Evolutionary conservation across 2,329 filamentous ascomycete species (phyloP), one percentile per base, ranked within the genome.

Genomic region (Diaporthe eres): DNA sequence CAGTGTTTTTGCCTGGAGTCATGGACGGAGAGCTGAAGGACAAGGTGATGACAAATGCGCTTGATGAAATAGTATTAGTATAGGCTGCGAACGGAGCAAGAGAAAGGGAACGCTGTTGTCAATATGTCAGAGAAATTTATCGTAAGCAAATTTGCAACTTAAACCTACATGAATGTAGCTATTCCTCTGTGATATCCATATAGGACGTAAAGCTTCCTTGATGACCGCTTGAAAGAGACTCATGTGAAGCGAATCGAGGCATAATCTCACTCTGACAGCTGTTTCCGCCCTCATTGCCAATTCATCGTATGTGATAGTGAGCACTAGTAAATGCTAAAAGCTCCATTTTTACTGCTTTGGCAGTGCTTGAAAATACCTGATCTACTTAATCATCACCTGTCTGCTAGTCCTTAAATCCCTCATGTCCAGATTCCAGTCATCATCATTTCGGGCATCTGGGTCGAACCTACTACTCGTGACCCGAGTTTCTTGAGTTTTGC

Each of bases 11-110:
- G 39, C 60, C 60, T 47, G 39, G n/a, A 2, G 60, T 13, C 4
- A 65, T 65, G 60, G 39, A 65, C 15, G 39, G 60, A 6, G 60
- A 65, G 39, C 60, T 47, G 39, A 12, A 28, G 39, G 15, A 65
- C 25, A 12, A 47, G 60, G 8, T 47, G 13, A 31, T 3, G 39
- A 17, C 5, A 19, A 13, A 15, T 2, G 3, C n/a, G 19, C 13
- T 47, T 4, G 25, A 15, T 17, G 60, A 65, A 19, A 65, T 65
- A 8, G 3, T 39, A 25, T 28, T 47, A 22, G 60, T 65, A 12
- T 60, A 55, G 51, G n/a, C 19, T 49, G 47, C 5, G 19, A 49
- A 49, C 22, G 47, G 47, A n/a, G 25, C 12, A 55, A 53, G 49
- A 53, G 42, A 53, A 25, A 22, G n/a, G 25, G 28, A 55, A 55